Evolutionary conservation across 148 eudicot species (phyloP), one percentile per base, ranked within the genome.

Genomic region (Drosera capensis): DNA sequence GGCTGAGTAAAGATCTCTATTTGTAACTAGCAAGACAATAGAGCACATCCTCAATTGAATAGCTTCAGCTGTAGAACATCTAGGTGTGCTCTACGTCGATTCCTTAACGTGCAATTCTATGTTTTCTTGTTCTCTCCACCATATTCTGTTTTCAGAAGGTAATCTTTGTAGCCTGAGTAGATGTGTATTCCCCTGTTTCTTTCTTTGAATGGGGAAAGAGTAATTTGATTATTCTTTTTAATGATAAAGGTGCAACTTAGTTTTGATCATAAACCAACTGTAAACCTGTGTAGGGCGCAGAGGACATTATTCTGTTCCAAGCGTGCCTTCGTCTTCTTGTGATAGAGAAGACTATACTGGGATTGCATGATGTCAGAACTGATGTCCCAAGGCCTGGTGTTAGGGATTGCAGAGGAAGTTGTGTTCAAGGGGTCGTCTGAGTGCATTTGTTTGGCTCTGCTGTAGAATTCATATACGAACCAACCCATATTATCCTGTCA

Each of bases 321-420:
- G 62, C 67, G 57, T 72, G 52, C 78, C 88, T 54, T 20, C n/a
- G n/a, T n/a, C 86, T 55, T 68, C 80, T 21, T 74, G 73, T 48
- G 87, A 86, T 62, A 71, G 79, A 70, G 80, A 78, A 58, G 94
- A 78, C 72, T 69, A 62, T 34, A 72, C 77, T 65, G 80, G 75
- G 62, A 83, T 75, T 59, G 60, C 67, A 15, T 86, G 55, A 52
- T 54, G 5, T 5, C n/a, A 15, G 3, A 4, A 34, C 38, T 4
- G 38, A 34, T 11, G 11, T 15, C 38, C 11, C 38, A 13, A 2
- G 5, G 38, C 38, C 2, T 34, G 11, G 13, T 34, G 38, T 11
- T 15, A 9, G 13, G 38, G n/a, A 2, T 34, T 34, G 9, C n/a
- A 5, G 38, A 34, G 0, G 13, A 34, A 34, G 38, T 34, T 34